A percentile compares a stretch with the other conserved stretches of the same genome.
phyloP scores from a whole-genome alignment of 306 rosid genomes.

The Crotalaria pallida region DNA sequence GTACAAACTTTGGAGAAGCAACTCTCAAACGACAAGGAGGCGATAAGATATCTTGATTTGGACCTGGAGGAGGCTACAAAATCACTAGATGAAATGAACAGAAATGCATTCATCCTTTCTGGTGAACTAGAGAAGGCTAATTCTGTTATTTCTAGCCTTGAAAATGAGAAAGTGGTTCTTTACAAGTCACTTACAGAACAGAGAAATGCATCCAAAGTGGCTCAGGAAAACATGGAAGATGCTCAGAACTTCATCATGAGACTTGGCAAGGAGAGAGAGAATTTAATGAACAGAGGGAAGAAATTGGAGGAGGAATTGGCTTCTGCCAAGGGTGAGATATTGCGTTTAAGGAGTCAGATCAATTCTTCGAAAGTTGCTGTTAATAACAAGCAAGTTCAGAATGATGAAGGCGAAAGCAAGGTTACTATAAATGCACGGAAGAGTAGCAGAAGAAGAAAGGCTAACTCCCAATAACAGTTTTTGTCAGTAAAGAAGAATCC shows the following conservation, averaged over 20 bases:
- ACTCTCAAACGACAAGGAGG: conserved; percentile 50
- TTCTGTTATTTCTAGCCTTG: conserved; percentile 50
- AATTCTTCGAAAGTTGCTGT: conserved; percentile 10
- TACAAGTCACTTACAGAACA: conserved; percentile 51
- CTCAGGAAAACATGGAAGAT: conserved; percentile 75
- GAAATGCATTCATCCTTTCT: conserved; percentile 55
- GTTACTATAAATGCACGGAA: not conserved
- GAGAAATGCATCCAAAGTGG: conserved; percentile 52
- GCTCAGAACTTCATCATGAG: conserved; percentile 68
- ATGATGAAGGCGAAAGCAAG: not conserved
- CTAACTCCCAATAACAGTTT: not conserved
- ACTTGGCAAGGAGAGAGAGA: conserved; percentile 68
- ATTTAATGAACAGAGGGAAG: conserved; percentile 54
- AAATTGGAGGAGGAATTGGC: conserved; percentile 70
- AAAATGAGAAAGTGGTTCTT: conserved; percentile 67
- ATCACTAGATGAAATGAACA: conserved; percentile 82
- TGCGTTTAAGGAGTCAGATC: not conserved
- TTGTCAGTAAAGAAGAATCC: not conserved
- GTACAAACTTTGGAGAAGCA: conserved; percentile 58
- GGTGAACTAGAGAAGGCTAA: conserved; percentile 51
- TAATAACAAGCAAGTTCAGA: not conserved
- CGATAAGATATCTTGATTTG: conserved; percentile 46
- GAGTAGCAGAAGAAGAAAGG: conserved; percentile 3
- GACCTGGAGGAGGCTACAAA: conserved; percentile 75
- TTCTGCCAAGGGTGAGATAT: conserved; percentile 77